These are phyloP conservation scores for Phytopythium cucurbitacearum DNA, from an alignment of 352 stramenopile species.

Conservation along the genomic window DNA sequence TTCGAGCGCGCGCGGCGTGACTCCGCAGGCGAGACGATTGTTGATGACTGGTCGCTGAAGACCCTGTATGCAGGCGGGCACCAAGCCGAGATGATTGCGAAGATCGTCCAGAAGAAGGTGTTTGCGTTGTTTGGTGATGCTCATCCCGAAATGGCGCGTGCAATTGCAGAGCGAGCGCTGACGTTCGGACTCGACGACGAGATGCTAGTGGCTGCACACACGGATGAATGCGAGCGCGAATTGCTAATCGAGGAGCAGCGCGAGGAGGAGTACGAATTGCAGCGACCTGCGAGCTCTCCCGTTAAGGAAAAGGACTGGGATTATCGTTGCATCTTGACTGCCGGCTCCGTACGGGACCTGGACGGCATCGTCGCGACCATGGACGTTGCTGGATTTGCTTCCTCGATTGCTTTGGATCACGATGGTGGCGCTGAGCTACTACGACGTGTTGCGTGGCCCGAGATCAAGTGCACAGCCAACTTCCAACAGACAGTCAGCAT, in stretches of 20 bases:
- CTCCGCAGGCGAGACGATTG: conserved; percentile 20
- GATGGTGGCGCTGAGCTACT: too few relatives aligned
- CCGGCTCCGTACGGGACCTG: background rate
- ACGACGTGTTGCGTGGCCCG: too few relatives aligned
- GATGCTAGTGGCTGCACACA: conserved; percentile 32
- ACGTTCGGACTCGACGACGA: conserved; percentile 37
- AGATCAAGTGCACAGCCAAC: too few relatives aligned
- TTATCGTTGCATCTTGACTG: conserved; percentile 9
- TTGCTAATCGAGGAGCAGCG: conserved; percentile 46
- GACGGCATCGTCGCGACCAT: too few relatives aligned
- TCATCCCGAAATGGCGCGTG: background rate
- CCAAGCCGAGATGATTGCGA: conserved; percentile 21
- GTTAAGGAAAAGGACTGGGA: conserved; percentile 22
- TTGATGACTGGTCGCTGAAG: conserved; percentile 51
- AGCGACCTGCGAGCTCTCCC: conserved; percentile 6
- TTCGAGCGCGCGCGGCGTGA: conserved; percentile 33
- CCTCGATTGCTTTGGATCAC: too few relatives aligned
- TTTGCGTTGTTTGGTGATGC: background rate
- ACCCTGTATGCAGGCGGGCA: conserved; percentile 28
- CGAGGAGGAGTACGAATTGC: conserved; percentile 20
- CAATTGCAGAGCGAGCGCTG: conserved; percentile 23
- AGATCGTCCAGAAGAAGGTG: conserved; percentile 25
- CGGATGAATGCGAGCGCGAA: conserved; percentile 53
- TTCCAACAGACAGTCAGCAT: too few relatives aligned
- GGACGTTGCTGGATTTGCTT: too few relatives aligned